These are phyloP conservation scores for Myotisia sp. DNA, from an alignment of 2,329 filamentous ascomycete species.

Conservation along the genomic window DNA sequence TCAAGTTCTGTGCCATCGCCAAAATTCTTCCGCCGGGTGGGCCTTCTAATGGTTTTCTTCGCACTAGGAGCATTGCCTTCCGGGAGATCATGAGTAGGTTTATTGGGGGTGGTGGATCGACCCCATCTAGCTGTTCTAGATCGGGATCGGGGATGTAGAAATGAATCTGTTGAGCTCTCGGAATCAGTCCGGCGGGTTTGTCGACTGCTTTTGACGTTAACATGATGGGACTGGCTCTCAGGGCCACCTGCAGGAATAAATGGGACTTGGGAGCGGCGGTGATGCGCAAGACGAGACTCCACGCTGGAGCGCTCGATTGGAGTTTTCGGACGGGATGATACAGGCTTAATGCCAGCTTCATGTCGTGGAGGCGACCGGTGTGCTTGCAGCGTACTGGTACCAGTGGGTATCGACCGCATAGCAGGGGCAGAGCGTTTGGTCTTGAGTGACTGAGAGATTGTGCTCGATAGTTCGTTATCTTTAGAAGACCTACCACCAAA, in stretches of 20 bases:
- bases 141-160: slow-evolving; percentile 28
- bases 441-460: slow-evolving; percentile 41
- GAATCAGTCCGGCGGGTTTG: slow-evolving; percentile 70
- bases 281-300: slow-evolving; percentile 26
- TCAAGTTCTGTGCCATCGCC: slow-evolving; percentile 89
- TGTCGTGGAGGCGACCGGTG: slow-evolving; percentile 27
- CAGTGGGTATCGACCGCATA: slow-evolving; percentile 30
- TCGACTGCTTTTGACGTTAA: slow-evolving; percentile 55
- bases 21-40: slow-evolving; percentile 57
- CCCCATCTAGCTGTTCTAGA: slow-evolving; percentile 28
- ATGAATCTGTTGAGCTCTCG: slow-evolving; percentile 46
- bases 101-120: slow-evolving; percentile 37
- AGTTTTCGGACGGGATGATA: slow-evolving; percentile 48
- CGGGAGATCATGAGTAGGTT: slow-evolving; percentile 30
- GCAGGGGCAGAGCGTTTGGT: slow-evolving; percentile 48
- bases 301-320: slow-evolving; percentile 46
- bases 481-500: slow-evolving; percentile 32
- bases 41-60: slow-evolving; percentile 61
- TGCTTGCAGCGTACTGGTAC: slow-evolving; percentile 19
- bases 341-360: slow-evolving; percentile 21
- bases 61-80: slow-evolving; percentile 39
- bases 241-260: slow-evolving; percentile 69
- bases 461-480: slow-evolving; percentile 37
- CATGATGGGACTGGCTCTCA: slow-evolving; percentile 62
- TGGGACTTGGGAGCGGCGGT: slow-evolving; percentile 50